Conservation (phyloP, 2,329 filamentous ascomycete species). For the Atkinsonella texensis region DNA sequence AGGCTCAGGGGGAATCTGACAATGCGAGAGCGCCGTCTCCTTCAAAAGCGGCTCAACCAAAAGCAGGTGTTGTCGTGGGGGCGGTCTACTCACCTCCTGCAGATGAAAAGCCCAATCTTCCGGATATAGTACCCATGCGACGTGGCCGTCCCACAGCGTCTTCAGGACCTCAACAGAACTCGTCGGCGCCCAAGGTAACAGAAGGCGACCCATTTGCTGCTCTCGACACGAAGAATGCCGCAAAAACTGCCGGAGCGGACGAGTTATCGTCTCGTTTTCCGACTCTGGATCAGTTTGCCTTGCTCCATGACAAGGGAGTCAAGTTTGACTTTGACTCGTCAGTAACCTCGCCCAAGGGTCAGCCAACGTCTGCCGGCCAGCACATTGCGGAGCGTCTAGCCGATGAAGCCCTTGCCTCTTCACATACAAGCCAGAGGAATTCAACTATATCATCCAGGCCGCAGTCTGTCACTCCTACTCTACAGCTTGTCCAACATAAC, state of each 20-base stretch:
- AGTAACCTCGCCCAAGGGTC: conserved; percentile 34
- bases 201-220: conserved; percentile 81
- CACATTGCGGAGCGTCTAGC: conserved; percentile 65
- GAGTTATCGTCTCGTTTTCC: conserved; percentile 81
- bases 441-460: conserved; percentile 14
- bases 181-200: conserved; percentile 52
- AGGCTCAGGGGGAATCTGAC: conserved; percentile 51
- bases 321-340: conserved; percentile 72
- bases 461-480: conserved; percentile 20
- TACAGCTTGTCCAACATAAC: conserved; percentile 10
- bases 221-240: conserved; percentile 51
- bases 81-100: conserved; percentile 69
- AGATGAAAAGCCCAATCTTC: conserved; percentile 60
- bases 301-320: conserved; percentile 71
- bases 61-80: conserved; percentile 53
- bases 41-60: conserved; percentile 42
- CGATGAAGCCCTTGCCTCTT: conserved; percentile 67
- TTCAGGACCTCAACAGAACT: conserved; percentile 34
- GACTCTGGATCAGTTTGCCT: conserved; percentile 81
- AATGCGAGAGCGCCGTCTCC: conserved; percentile 14
- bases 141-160: conserved; percentile 53
- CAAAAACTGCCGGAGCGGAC: conserved; percentile 44
- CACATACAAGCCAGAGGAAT: conserved; percentile 13
- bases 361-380: conserved; percentile 41
- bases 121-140: conserved; percentile 89